phyloP scores from a whole-genome alignment of 2,329 filamentous ascomycete species.

The Fusarium sp. region DNA sequence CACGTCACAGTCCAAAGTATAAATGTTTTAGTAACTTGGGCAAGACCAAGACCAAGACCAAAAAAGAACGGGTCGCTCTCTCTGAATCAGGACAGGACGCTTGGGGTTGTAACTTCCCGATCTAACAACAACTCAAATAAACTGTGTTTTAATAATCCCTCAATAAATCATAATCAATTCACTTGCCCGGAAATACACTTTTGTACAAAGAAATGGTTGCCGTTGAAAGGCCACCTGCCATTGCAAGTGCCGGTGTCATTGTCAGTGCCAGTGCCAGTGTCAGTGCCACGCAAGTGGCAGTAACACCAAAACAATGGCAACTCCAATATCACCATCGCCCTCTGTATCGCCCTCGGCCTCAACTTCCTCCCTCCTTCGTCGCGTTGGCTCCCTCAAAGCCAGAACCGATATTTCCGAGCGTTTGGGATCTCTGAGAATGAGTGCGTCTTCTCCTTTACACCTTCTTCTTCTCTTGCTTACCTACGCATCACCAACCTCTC shows the following conservation, averaged over 20 bases:
- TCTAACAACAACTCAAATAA: background rate
- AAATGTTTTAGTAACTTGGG: background rate
- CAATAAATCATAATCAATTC: background rate
- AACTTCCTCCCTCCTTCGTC: constrained; percentile 29
- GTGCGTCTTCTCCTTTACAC: constrained; percentile 14
- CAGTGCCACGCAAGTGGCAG: constrained; percentile 5
- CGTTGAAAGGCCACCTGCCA: background rate
- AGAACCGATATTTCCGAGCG: constrained; percentile 26
- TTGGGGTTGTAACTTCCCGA: constrained; percentile 12
- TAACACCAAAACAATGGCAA: constrained; percentile 13
- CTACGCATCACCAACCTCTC: background rate
- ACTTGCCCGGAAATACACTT: background rate
- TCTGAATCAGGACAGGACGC: constrained; percentile 7
- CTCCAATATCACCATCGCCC: constrained; percentile 16
- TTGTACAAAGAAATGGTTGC: constrained; percentile 7
- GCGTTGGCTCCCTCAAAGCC: constrained; percentile 21
- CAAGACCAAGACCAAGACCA: background rate
- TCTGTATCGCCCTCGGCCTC: constrained; percentile 24
- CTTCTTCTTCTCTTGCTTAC: background rate
- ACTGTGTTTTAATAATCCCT: constrained; percentile 12
- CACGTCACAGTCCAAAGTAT: background rate
- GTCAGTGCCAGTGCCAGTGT: constrained; percentile 1
- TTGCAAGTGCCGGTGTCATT: constrained; percentile 3
- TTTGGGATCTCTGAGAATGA: constrained; percentile 29
- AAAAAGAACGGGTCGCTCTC: constrained; percentile 1